Conservation (phyloP, 2,329 filamentous ascomycete species). For the Colletotrichum sojae region DNA sequence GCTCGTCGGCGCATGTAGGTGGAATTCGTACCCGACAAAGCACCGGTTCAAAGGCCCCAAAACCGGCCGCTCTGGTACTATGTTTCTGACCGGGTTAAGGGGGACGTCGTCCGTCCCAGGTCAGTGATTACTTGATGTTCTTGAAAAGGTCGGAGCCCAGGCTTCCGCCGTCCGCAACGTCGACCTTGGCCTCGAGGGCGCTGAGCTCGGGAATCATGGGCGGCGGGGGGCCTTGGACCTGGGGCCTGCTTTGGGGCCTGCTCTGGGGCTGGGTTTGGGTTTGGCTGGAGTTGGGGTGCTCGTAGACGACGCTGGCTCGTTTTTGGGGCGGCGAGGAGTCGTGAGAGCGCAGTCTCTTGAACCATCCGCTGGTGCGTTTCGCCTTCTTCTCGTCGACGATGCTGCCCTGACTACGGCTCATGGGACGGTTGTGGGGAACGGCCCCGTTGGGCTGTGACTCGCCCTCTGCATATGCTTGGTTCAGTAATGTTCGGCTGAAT, state of each 20-base stretch:
- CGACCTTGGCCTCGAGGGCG: conserved; percentile 65
- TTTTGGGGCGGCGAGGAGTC: conserved; percentile 52
- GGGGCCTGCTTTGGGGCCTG: conserved; percentile 38
- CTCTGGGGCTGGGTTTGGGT: conserved; percentile 46
- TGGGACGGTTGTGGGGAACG: conserved; percentile 57
- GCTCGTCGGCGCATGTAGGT: conserved; percentile 41
- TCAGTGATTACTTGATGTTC: conserved; percentile 65
- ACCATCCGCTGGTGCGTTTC: conserved; percentile 72
- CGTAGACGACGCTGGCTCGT: conserved; percentile 59
- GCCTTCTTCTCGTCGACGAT: conserved; percentile 67
- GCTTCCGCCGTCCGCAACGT: conserved; percentile 59
- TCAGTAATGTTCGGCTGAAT: conserved; percentile 69
- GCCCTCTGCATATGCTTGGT: conserved; percentile 66
- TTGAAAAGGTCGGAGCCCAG: conserved; percentile 71
- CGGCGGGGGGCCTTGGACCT: conserved; percentile 63
- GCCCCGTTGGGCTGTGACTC: conserved; percentile 58
- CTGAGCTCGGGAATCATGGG: conserved; percentile 73
- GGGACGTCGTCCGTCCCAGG: background rate
- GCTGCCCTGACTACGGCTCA: conserved; percentile 65
- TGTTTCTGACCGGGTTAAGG: conserved; percentile 5
- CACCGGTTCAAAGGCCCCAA: conserved; percentile 36
- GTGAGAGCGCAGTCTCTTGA: conserved; percentile 65
- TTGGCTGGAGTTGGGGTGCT: conserved; percentile 48
- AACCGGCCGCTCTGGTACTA: conserved; percentile 24
- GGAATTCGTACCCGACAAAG: conserved; percentile 26